Base-by-base conservation (phyloP, 345 rosid species). In the Eucalyptus tenuipes region DNA sequence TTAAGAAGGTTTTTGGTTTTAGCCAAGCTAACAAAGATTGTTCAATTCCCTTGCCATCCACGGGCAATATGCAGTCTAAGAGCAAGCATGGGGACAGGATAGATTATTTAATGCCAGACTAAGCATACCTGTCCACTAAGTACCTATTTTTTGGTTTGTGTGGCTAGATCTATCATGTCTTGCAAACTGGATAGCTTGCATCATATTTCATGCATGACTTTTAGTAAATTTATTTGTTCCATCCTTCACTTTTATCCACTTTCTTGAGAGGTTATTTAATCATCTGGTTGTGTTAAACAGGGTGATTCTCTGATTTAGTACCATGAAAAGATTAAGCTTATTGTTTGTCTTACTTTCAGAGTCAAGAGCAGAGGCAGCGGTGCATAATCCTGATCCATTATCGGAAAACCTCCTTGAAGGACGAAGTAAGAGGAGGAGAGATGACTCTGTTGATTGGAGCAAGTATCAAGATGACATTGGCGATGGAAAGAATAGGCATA, bases 391-490 rank as follows among this genome's bases (percentile, higher is more conserved):
- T 49, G 97, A 95, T 59, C 57, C 93, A 2, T 75, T 75, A 20
- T 20, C 29, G 47, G 98, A 96, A 61, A 95, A 87, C 90, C 91
- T 89, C 86, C 68, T 89, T 84, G 99, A 96, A 87, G 94, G 94
- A 84, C 94, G 95, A 61, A 92, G 87, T 87, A 93, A 96, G 94
- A 96, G 93, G 89, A 96, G 90, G 94, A 91, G 91, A 88, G 98
- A 94, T 91, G 93, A 91, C 90, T 93, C 93, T 90, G 95, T 92
- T 90, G 93, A 92, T 75, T 93, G 91, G 88, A 94, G 94, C 88
- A 95, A 93, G 91, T 94, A 92, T 91, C 95, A 90, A 27, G 95
- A 95, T 90, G 95, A 95, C 92, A 90, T 87, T 93, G 96, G 92
- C 84, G 96, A 93, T 49, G 89, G 50, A 57, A 92, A 92, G 88